phyloP scores from a whole-genome alignment of 306 rosid species.

The Adenanthera pavonina region DNA sequence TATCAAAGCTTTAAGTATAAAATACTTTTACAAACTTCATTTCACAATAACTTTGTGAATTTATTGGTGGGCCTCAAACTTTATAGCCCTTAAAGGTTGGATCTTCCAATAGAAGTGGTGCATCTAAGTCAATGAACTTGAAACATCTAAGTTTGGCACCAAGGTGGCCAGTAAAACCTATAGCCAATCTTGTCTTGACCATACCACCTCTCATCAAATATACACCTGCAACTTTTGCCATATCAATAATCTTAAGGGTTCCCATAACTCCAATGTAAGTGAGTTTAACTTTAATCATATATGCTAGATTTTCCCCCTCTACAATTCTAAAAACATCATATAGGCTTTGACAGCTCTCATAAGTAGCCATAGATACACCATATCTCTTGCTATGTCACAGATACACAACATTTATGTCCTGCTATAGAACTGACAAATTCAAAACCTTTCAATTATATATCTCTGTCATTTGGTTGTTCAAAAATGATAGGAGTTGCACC shows the following conservation, averaged over 20 bases:
- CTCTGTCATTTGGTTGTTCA: constrained; percentile 95
- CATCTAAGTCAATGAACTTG: too few species aligned
- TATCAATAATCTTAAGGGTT: constrained; percentile 69
- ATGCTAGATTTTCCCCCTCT: constrained; percentile 65
- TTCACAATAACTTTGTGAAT: too few species aligned
- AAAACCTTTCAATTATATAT: constrained; percentile 99
- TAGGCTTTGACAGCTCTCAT: constrained; percentile 84
- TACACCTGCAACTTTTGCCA: constrained; percentile 45
- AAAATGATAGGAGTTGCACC: constrained; percentile 80
- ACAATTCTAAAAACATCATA: constrained; percentile 73
- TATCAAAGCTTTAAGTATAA: too few species aligned
- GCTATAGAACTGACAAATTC: constrained; percentile 68
- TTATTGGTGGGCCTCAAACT: too few species aligned
- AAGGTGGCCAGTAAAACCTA: constrained; percentile 77
- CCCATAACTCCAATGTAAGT: constrained; percentile 86
- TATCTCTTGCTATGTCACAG: too few species aligned
- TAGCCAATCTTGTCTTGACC: constrained; percentile 76
- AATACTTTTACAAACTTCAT: too few species aligned
- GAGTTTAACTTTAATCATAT: constrained; percentile 88
- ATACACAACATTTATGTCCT: too few species aligned
- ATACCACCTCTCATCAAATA: constrained; percentile 73
- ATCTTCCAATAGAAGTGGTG: too few species aligned
- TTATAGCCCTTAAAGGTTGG: too few species aligned
- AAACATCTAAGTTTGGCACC: constrained; percentile 57
- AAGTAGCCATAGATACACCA: constrained; percentile 90